Percentiles rank a stretch among this genome's conserved stretches.
Conservation (phyloP, 108 stramenopile species). For the Skeletonema potamos region DNA sequence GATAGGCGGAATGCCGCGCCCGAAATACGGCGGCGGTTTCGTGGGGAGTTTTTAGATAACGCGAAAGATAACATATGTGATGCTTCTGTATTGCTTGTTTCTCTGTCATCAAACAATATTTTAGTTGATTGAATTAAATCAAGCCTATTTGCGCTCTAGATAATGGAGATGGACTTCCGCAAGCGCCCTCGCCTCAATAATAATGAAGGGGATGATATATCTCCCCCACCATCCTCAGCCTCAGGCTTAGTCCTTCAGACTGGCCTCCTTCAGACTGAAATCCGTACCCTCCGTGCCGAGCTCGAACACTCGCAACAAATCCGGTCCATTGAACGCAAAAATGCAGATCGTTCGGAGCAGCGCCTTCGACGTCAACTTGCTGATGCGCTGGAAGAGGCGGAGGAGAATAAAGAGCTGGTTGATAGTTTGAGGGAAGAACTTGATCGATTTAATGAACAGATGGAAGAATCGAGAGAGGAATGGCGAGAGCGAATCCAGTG, state of each 20-base stretch:
- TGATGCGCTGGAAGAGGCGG: conserved; percentile 66
- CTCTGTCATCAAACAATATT: too few relatives aligned
- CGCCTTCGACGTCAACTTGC: conserved; percentile 68
- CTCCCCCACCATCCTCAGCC: conserved; percentile 6
- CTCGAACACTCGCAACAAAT: conserved; percentile 74
- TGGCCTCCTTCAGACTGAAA: conserved; percentile 58
- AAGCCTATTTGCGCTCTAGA: too few relatives aligned
- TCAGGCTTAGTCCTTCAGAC: conserved; percentile 10
- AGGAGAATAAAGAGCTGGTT: conserved; percentile 51
- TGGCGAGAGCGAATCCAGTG: conserved; percentile 30
- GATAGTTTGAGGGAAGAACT: conserved; percentile 50
- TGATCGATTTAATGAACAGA: conserved; percentile 42
- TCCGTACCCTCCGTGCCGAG: conserved; percentile 65
- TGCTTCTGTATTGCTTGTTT: too few relatives aligned
- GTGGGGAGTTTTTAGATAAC: too few relatives aligned
- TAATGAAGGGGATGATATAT: neutral
- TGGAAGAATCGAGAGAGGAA: conserved; percentile 35
- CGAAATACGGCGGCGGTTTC: too few relatives aligned
- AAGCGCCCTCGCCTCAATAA: conserved; percentile 46
- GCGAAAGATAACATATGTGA: too few relatives aligned
- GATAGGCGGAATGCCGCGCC: too few relatives aligned
- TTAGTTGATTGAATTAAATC: too few relatives aligned
- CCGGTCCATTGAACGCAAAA: conserved; percentile 62
- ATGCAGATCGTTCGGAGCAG: conserved; percentile 44
- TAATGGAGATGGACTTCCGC: conserved; percentile 30